phyloP scores from a whole-genome alignment of 805 yeast genomes.

The Candida xyloterini region DNA sequence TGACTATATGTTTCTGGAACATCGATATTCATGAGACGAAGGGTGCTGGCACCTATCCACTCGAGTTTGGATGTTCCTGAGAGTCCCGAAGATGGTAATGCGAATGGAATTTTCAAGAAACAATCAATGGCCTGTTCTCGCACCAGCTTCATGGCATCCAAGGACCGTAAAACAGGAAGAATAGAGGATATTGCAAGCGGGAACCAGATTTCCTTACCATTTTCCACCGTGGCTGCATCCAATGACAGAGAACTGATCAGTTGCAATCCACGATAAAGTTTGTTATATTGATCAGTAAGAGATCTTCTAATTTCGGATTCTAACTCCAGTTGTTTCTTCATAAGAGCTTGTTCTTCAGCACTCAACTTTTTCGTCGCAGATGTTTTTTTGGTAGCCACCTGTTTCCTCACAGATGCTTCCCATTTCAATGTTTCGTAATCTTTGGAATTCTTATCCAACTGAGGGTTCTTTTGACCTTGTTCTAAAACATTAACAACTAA shows the following conservation, averaged over 20 bases:
- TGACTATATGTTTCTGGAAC: conserved; percentile 45
- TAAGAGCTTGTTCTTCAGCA: conserved; percentile 68
- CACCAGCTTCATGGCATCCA: conserved; percentile 25
- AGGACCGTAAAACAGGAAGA: conserved; percentile 41
- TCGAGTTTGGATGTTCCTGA: conserved; percentile 43
- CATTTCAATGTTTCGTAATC: conserved; percentile 85
- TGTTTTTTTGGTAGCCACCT: conserved; percentile 56
- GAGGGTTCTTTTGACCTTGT: conserved; percentile 38
- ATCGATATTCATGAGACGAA: conserved; percentile 52
- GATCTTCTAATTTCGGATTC: conserved; percentile 56
- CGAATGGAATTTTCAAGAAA: conserved; percentile 53
- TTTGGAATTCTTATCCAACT: conserved; percentile 67
- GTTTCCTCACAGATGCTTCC: conserved; percentile 82
- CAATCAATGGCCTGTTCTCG: conserved; percentile 46
- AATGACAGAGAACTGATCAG: conserved; percentile 53
- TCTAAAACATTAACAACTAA: conserved; percentile 64
- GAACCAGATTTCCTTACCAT: conserved; percentile 69
- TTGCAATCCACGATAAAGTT: conserved; percentile 47
- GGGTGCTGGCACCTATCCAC: conserved; percentile 66
- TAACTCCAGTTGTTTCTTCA: conserved; percentile 57
- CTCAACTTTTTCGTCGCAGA: conserved; percentile 53
- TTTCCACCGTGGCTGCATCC: conserved; percentile 51
- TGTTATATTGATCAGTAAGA: conserved; percentile 38
- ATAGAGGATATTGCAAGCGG: conserved; percentile 57
- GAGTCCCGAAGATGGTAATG: conserved; percentile 42